A percentile compares a stretch with the other conserved stretches of the same genome.
These are phyloP conservation scores for Daldinia childiae DNA, from an alignment of 495 filamentous ascomycete species.

Conservation along the genomic window DNA sequence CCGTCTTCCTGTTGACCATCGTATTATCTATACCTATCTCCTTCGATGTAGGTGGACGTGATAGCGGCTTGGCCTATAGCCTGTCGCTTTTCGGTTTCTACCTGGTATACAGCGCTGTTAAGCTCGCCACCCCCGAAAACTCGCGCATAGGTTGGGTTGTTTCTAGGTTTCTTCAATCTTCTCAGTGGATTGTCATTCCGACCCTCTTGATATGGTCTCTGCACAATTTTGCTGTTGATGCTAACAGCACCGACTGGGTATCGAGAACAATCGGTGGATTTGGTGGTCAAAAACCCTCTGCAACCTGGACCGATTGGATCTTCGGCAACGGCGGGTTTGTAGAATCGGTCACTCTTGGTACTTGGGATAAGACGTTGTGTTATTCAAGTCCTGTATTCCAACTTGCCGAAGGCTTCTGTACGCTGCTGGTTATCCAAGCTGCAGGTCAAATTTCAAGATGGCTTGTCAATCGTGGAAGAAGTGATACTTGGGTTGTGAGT, in stretches of 20 bases:
- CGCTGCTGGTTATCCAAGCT: constrained; percentile 92
- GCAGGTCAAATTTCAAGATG: constrained; percentile 94
- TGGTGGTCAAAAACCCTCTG: constrained; percentile 63
- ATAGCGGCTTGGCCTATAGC: constrained; percentile 92
- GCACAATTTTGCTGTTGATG: constrained; percentile 90
- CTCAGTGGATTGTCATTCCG: constrained; percentile 86
- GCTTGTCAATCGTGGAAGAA: constrained; percentile 89
- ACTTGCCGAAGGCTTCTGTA: constrained; percentile 94
- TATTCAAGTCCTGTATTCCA: constrained; percentile 98
- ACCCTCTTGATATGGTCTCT: constrained; percentile 92
- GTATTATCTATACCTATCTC: constrained; percentile 93
- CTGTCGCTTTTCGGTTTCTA: constrained; percentile 88
- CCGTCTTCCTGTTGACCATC: constrained; percentile 84
- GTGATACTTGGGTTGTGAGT: constrained; percentile 97
- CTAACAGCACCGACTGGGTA: constrained; percentile 78
- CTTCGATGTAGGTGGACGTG: constrained; percentile 96
- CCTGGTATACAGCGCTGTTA: constrained; percentile 82
- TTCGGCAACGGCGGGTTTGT: constrained; percentile 82
- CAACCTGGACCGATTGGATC: constrained; percentile 79
- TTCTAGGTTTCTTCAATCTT: constrained; percentile 69
- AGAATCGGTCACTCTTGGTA: constrained; percentile 80
- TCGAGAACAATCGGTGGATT: constrained; percentile 76
- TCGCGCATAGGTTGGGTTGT: constrained; percentile 78
- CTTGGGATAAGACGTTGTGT: constrained; percentile 87
- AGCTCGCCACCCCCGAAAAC: constrained; percentile 79